Base-by-base conservation (phyloP, 202 grass and related monocot genomes). In the Zoysia matrella region DNA sequence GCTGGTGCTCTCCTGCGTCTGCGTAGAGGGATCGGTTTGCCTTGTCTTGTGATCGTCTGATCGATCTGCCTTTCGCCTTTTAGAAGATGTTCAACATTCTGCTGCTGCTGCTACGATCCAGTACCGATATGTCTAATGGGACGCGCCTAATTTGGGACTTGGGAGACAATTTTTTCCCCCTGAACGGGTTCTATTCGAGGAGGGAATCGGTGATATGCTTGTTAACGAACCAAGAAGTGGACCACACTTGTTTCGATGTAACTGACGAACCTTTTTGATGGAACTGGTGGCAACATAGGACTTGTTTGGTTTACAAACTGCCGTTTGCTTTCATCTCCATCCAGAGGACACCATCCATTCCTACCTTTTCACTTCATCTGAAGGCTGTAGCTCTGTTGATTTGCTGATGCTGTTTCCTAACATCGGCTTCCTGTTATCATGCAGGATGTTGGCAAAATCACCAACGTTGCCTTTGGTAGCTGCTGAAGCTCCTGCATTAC, bases 361-460 rank as follows among this genome's bases (percentile, higher is more conserved):
- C 47, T 4, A 7, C 45, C 74, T 6, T 4, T 15, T 4, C 63
- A 62, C 63, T 12, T 54, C 71, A 8, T 55, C 54, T 64, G 40
- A 64, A 40, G 8, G 8, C 2, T 60, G 70, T 18, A 60, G 4
- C 7, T 1, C 7, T 72, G 1, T 45, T 15, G 7, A 61, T 55
- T 46, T 13, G 40, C 3, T 64, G 47, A 7, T 22, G 18, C 2
- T n/a, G 1, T 71, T 36, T 6, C 8, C 22, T 76, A 8, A 6
- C 47, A 4, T 47, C 65, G 57, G 0, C 11, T 15, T n/a, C 0
- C 47, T 46, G 2, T 11, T 61, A 11, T 2, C 46, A 1, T 69
- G 75, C 79, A 92, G 86, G 83, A 92, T 92, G 90, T 86, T 92
- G 74, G 74, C 58, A 14, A 82, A 82, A 56, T 48, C 80, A 80